These are phyloP conservation scores for Leccinum longicurvipes DNA, from an alignment of 768 basidiomycete species.

Conservation along the genomic window DNA sequence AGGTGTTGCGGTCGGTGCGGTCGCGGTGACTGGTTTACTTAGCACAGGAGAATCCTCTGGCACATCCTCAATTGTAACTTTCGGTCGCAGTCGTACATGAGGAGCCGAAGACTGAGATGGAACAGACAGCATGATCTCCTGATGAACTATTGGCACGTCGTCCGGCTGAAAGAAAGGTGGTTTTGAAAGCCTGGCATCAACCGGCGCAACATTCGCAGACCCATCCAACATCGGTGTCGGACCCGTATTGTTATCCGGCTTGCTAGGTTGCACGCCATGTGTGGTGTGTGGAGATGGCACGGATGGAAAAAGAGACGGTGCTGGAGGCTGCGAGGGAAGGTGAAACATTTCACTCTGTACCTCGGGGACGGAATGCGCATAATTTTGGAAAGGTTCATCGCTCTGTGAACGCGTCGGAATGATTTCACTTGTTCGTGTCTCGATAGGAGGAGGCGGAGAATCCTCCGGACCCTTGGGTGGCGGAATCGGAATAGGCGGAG, in stretches of 20 bases:
- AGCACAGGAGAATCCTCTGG: conserved; percentile 20
- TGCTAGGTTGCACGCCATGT: conserved; percentile 8
- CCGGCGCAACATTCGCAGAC: background rate
- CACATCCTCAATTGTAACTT: conserved; percentile 29
- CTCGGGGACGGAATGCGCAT: conserved; percentile 9
- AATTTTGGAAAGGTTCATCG: background rate
- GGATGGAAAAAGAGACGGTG: background rate
- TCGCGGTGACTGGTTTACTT: conserved; percentile 9
- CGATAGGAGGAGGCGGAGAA: conserved; percentile 18
- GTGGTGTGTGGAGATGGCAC: background rate
- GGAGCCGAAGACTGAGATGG: conserved; percentile 10
- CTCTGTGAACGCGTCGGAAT: conserved; percentile 19
- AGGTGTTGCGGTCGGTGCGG: background rate
- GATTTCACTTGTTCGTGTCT: conserved; percentile 26
- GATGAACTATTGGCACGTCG: conserved; percentile 5
- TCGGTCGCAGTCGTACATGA: conserved; percentile 18
- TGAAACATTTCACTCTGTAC: conserved; percentile 27
- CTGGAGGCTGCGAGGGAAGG: conserved; percentile 7
- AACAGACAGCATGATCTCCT: conserved; percentile 10
- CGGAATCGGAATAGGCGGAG: conserved; percentile 29
- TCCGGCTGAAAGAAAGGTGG: conserved; percentile 3
- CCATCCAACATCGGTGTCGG: background rate
- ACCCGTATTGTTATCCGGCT: background rate
- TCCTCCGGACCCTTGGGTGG: conserved; percentile 26
- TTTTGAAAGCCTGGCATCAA: conserved; percentile 8